Conservation (phyloP, 2,329 filamentous ascomycete species). For the Blastomyces percursus region DNA sequence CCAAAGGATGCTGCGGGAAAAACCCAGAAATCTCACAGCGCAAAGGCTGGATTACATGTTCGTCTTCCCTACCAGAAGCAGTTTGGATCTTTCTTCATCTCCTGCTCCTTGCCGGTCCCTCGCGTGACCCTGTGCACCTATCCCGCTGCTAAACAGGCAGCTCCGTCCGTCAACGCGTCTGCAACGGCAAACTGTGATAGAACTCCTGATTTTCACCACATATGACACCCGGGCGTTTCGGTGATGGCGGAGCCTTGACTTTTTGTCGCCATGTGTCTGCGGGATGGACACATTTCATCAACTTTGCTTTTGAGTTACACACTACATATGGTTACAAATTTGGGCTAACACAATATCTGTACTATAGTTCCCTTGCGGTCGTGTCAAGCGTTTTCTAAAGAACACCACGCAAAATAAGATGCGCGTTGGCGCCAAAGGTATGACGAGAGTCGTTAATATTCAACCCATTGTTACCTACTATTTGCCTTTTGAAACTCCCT, state of each 20-base stretch:
- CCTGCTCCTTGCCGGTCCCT: not conserved
- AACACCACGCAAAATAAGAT: conserved; percentile 99
- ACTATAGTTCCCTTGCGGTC: conserved; percentile 87
- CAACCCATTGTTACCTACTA: not conserved
- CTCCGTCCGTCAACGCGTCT: conserved; percentile 7
- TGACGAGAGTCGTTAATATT: conserved; percentile 7
- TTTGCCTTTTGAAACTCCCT: not conserved
- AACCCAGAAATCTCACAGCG: conserved; percentile 85
- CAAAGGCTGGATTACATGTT: conserved; percentile 91
- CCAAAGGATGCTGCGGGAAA: conserved; percentile 76
- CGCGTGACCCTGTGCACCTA: not conserved
- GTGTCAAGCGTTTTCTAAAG: conserved; percentile 99
- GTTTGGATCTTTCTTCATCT: no score
- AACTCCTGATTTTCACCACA: not conserved
- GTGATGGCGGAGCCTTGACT: not conserved
- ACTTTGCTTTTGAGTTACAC: conserved; percentile 2
- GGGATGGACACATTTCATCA: conserved; percentile 4
- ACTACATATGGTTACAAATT: not conserved
- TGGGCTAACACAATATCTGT: conserved; percentile 22
- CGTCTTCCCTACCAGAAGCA: conserved; percentile 33
- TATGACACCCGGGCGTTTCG: not conserved
- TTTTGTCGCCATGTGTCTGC: not conserved
- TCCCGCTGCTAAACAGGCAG: not conserved
- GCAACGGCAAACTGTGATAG: not conserved
- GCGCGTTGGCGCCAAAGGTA: conserved; percentile 88